These are phyloP conservation scores for Cotoneaster glaucophyllus DNA, from an alignment of 306 rosid species.

Conservation along the genomic window DNA sequence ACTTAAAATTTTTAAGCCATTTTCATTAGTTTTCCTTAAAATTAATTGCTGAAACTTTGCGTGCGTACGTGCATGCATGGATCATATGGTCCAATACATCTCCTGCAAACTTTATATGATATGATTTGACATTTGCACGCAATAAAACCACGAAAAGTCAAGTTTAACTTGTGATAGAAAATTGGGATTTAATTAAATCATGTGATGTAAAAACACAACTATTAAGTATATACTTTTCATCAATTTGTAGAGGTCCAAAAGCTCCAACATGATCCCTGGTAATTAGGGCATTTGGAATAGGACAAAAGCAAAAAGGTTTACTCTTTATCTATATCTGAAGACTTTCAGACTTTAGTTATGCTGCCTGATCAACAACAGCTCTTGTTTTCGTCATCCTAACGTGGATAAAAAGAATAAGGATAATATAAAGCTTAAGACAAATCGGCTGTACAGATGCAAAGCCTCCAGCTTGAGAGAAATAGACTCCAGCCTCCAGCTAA, in stretches of 20 bases:
- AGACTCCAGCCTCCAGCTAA: neutral
- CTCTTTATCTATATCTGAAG: conserved; percentile 6
- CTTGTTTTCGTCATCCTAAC: conserved; percentile 3
- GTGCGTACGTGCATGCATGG: neutral
- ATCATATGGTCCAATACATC: neutral
- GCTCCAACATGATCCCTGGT: conserved; percentile 11
- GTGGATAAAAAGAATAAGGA: conserved; percentile 7
- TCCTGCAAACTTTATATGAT: conserved; percentile 4
- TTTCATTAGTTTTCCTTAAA: no score
- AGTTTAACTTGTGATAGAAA: neutral
- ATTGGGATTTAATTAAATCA: neutral
- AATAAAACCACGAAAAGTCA: conserved; percentile 1
- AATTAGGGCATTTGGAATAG: conserved; percentile 26
- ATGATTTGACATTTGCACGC: conserved; percentile 18
- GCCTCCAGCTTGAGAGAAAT: conserved; percentile 15
- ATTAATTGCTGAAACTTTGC: neutral
- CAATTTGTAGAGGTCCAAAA: conserved; percentile 11
- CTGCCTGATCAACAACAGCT: conserved; percentile 5
- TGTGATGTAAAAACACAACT: neutral
- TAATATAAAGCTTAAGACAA: neutral
- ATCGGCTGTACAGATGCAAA: neutral
- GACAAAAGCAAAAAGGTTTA: conserved; percentile 16
- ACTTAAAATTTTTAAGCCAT: no score
- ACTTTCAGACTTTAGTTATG: neutral
- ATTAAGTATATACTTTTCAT: neutral